Evolutionary conservation across 345 rosid species (phyloP), one percentile per base, ranked within the genome.

Genomic region (Mercurialis annua): DNA sequence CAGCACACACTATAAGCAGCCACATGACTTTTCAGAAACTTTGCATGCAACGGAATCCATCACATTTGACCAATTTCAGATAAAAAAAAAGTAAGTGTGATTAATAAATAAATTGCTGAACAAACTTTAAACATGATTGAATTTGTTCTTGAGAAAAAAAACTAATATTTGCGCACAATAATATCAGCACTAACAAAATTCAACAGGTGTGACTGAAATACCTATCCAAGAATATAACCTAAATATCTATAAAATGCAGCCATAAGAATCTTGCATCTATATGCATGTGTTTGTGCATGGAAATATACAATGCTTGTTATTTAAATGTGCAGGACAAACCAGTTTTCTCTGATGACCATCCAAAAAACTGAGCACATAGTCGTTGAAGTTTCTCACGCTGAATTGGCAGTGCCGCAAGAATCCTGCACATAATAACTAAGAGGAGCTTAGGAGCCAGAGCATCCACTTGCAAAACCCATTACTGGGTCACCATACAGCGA

Each of bases 291-390:
- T 33, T 10, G 38, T 20, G 36, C 10, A 64, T 10, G 30, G 8
- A 27, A 0, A 27, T 48, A 56, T 66, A 20, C n/a, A 9, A 30
- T 34, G 21, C 23, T 27, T 43, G 20, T 30, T n/a, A 42, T 29
- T 21, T 43, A 18, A n/a, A 54, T 54, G 18, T 49, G 62, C 21
- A 65, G 24, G 40, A 36, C 65, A 36, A 56, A 93, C 99, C 95
- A 86, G 97, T 87, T 78, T 81, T 86, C 79, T 87, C 92, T 47
- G 96, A 84, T 50, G 91, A 81, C 99, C 99, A 94, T 57, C 75
- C 90, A 76, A 94, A 85, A 76, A 80, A 84, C 79, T 82, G 76
- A 48, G 75, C 69, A 71, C 96, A 89, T 68, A 84, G 27, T 67
- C 78, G 70, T 29, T 86, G 95, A 77, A 91, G 83, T 76, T 77